Evolutionary conservation across 2,329 filamentous ascomycete species (phyloP).

Genomic region (Venturiaceae sp.): DNA sequence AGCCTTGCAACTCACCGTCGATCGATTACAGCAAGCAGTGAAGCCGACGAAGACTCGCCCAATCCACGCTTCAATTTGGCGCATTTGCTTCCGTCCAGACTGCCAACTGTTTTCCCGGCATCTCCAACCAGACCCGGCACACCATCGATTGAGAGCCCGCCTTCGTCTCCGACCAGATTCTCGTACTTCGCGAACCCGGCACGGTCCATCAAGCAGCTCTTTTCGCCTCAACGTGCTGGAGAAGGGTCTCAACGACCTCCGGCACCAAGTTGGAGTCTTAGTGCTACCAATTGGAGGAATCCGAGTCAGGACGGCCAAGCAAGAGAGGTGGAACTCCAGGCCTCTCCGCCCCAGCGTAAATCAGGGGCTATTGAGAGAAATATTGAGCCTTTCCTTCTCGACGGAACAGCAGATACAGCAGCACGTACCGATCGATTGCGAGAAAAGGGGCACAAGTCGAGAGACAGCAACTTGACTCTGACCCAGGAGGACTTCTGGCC

Average conservation of each 20-base stretch:
- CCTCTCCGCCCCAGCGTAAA: background rate
- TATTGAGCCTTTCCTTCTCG: conserved; percentile 3
- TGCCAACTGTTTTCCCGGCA: conserved; percentile 8
- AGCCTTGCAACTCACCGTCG: conserved; percentile 9
- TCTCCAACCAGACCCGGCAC: conserved; percentile 11
- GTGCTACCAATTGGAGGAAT: conserved; percentile 1
- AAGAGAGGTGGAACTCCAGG: conserved; percentile 1
- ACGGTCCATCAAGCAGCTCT: conserved; percentile 1
- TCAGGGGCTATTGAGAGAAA: background rate
- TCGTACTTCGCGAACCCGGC: conserved; percentile 4
- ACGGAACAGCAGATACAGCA: conserved; percentile 1
- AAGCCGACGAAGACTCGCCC: conserved; percentile 26
- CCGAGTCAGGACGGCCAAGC: background rate
- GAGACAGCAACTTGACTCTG: conserved; percentile 35
- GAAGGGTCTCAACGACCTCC: background rate
- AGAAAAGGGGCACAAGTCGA: conserved; percentile 24
- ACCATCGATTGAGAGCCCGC: conserved; percentile 6
- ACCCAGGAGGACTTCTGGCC: conserved; percentile 42
- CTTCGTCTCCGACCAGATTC: background rate
- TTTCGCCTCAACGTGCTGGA: background rate
- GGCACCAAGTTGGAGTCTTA: background rate
- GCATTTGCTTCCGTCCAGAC: conserved; percentile 22
- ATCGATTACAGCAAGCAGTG: conserved; percentile 21
- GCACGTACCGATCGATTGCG: conserved; percentile 5
- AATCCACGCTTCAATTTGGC: conserved; percentile 27